phyloP scores from a whole-genome alignment of 352 stramenopile genomes.

The Pythium vanterpoolii region DNA sequence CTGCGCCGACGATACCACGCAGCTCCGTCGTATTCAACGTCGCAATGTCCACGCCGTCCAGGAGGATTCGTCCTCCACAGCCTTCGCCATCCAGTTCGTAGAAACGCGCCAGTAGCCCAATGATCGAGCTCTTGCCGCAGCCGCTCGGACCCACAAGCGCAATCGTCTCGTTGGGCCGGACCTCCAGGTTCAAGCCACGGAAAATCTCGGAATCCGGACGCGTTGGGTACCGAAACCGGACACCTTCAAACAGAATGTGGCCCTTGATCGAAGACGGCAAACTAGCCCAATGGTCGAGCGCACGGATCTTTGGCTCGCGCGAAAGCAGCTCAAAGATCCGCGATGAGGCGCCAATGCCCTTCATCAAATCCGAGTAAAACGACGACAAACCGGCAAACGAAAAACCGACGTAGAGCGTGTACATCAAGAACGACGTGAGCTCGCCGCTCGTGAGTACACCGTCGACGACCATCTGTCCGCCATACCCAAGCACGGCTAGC shows the following conservation, averaged over 20 bases:
- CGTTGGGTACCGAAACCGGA: slow-evolving; percentile 61
- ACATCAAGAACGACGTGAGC: slow-evolving; percentile 92
- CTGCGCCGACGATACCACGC: too few relatives aligned
- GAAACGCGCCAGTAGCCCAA: too few relatives aligned
- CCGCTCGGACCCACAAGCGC: slow-evolving; percentile 68
- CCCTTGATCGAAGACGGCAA: slow-evolving; percentile 40
- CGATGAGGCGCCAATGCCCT: slow-evolving; percentile 84
- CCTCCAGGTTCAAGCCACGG: slow-evolving; percentile 43
- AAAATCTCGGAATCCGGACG: slow-evolving; percentile 47
- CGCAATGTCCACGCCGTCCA: too few relatives aligned
- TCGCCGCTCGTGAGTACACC: slow-evolving; percentile 85
- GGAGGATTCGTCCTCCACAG: too few relatives aligned
- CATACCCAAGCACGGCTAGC: slow-evolving; percentile 90
- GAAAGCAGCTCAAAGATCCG: slow-evolving; percentile 92
- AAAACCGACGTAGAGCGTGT: slow-evolving; percentile 90
- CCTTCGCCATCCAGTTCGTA: too few relatives aligned
- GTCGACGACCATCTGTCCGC: slow-evolving; percentile 87
- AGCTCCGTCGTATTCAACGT: too few relatives aligned
- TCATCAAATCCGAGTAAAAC: slow-evolving; percentile 91
- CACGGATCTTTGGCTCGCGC: slow-evolving; percentile 59
- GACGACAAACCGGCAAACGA: slow-evolving; percentile 88
- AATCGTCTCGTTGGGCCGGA: slow-evolving; percentile 63
- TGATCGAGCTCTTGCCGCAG: too few relatives aligned
- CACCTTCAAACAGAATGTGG: slow-evolving; percentile 78
- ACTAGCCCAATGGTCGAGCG: slow-evolving; percentile 25